phyloP scores from a whole-genome alignment of 2,329 filamentous ascomycete genomes.

The Pseudopyricularia javanii region DNA sequence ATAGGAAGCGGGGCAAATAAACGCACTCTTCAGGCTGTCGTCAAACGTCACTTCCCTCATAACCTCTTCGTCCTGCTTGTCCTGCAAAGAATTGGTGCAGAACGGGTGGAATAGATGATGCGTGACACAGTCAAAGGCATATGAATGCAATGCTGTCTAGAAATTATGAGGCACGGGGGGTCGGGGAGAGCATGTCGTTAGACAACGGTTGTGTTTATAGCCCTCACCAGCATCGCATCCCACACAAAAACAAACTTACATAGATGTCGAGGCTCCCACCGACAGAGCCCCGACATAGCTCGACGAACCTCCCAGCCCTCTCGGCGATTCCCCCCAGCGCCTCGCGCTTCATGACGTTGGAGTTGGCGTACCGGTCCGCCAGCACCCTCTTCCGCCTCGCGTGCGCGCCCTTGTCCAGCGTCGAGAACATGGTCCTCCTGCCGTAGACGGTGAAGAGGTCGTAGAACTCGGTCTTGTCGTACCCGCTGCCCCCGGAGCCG shows the following conservation, averaged over 20 bases:
- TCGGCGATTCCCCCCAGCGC: constrained; percentile 45
- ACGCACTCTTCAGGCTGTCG: constrained; percentile 52
- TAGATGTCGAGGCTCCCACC: constrained; percentile 45
- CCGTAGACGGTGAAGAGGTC: constrained; percentile 46
- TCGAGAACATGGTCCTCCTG: constrained; percentile 49
- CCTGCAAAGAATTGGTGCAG: constrained; percentile 46
- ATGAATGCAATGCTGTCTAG: constrained; percentile 41
- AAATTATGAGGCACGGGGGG: neutral
- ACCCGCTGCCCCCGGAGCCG: constrained; percentile 47
- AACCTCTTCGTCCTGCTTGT: constrained; percentile 44
- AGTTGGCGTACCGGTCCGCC: constrained; percentile 57
- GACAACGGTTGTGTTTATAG: neutral
- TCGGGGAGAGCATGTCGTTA: too few species aligned
- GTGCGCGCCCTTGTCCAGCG: constrained; percentile 46
- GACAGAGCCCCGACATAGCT: constrained; percentile 32
- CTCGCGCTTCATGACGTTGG: constrained; percentile 45
- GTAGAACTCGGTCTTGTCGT: constrained; percentile 55
- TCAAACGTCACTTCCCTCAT: constrained; percentile 60
- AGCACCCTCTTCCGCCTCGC: constrained; percentile 49
- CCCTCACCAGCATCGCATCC: neutral
- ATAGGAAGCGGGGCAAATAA: neutral
- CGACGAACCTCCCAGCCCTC: constrained; percentile 41
- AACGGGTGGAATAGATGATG: constrained; percentile 59
- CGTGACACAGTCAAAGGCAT: constrained; percentile 57
- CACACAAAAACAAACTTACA: constrained; percentile 25